phyloP scores from a whole-genome alignment of 352 stramenopile species.

The Globisporangium iwayamae region DNA sequence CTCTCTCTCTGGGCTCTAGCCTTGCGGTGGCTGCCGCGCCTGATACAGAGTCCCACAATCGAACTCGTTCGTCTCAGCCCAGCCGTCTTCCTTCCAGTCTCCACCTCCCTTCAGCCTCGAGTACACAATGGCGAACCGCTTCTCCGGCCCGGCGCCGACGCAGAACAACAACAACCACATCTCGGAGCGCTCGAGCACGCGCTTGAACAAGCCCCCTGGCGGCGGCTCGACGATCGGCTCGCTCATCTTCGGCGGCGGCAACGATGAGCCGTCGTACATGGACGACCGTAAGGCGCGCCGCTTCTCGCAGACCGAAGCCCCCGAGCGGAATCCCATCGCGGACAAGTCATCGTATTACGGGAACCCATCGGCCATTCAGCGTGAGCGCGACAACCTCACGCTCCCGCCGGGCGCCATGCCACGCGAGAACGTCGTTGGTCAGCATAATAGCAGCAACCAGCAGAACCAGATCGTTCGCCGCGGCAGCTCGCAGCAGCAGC shows the following conservation, averaged over 20 bases:
- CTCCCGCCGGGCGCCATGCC: constrained; percentile 36
- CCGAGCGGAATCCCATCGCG: constrained; percentile 36
- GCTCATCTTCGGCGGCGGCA: constrained; percentile 38
- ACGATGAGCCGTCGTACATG: constrained; percentile 37
- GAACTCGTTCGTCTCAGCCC: constrained; percentile 9
- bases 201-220: constrained; percentile 41
- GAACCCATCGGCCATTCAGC: constrained; percentile 28
- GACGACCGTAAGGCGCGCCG: constrained; percentile 54
- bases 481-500: constrained; percentile 12
- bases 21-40: background rate
- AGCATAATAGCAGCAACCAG: constrained; percentile 17
- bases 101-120: background rate
- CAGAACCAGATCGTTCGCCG: constrained; percentile 9
- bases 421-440: constrained; percentile 19
- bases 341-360: constrained; percentile 47
- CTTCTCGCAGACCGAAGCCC: constrained; percentile 21
- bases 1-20: no score
- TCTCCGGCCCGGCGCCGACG: constrained; percentile 12
- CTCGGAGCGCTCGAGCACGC: constrained; percentile 40
- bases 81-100: background rate
- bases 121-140: constrained; percentile 25
- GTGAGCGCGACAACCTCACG: constrained; percentile 37
- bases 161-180: constrained; percentile 54
- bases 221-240: constrained; percentile 43
- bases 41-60: background rate